phyloP scores from a whole-genome alignment of 257 asterid species.

The Verbena officinalis region DNA sequence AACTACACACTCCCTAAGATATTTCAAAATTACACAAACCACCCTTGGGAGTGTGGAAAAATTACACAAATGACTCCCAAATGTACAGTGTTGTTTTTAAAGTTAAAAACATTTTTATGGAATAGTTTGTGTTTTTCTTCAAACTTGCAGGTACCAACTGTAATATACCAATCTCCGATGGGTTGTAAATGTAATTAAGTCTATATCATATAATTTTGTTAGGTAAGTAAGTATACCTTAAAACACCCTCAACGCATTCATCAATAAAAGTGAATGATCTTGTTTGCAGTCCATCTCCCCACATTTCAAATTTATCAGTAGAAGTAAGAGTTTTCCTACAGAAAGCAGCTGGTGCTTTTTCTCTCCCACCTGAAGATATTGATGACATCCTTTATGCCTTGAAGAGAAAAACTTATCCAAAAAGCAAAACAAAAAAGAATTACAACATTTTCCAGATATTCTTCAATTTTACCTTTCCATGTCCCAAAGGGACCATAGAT shows the following conservation, averaged over 20 bases:
- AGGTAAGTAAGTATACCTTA: slow-evolving; percentile 51
- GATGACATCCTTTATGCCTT: background rate
- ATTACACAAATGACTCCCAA: too few species aligned
- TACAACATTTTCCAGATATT: background rate
- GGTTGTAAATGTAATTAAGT: too few species aligned
- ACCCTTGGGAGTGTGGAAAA: too few species aligned
- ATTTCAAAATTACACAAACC: too few species aligned
- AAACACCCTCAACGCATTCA: slow-evolving; percentile 89
- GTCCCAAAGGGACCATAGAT: slow-evolving; percentile 96
- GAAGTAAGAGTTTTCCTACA: slow-evolving; percentile 76
- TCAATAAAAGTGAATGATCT: slow-evolving; percentile 88
- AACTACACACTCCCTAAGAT: too few species aligned
- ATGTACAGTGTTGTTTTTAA: too few species aligned
- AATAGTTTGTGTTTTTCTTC: too few species aligned
- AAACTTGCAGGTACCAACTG: too few species aligned
- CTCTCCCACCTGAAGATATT: slow-evolving; percentile 74
- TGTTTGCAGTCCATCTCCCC: slow-evolving; percentile 93
- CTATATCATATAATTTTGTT: too few species aligned
- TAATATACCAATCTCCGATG: too few species aligned
- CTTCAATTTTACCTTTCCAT: slow-evolving; percentile 71
- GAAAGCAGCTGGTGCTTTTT: slow-evolving; percentile 92
- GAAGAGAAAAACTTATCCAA: background rate
- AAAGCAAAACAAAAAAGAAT: background rate
- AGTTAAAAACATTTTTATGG: too few species aligned
- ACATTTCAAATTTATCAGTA: slow-evolving; percentile 81